phyloP scores from a whole-genome alignment of 1,284 basidiomycete genomes.

The Hortiboletus rubellus region DNA sequence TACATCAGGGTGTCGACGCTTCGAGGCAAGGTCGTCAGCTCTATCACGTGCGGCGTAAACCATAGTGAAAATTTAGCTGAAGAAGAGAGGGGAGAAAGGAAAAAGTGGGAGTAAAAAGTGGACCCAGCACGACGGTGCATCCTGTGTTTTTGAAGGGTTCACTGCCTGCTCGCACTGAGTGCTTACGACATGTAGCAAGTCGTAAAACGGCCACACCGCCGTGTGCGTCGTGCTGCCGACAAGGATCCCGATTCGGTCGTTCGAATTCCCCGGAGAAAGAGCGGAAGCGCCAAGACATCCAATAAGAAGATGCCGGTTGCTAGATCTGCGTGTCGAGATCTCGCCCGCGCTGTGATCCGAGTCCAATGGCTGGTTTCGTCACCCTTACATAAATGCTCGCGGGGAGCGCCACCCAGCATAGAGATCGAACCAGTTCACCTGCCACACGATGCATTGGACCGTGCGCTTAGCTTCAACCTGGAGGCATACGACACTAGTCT shows the following conservation, averaged over 20 bases:
- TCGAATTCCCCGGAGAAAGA: not conserved
- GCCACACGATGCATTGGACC: not conserved
- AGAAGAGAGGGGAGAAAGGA: not conserved
- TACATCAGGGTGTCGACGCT: slow-evolving; percentile 32
- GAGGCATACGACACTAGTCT: not conserved
- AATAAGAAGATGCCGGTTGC: not conserved
- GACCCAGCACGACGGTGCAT: not conserved
- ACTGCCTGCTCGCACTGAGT: not conserved
- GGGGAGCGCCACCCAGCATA: not conserved
- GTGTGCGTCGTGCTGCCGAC: not conserved
- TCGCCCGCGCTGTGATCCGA: not conserved
- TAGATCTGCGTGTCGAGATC: slow-evolving; percentile 9
- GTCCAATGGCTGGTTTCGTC: not conserved
- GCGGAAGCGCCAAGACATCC: slow-evolving; percentile 4
- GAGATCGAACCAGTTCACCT: slow-evolving; percentile 23
- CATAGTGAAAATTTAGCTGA: slow-evolving; percentile 16
- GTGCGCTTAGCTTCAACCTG: no score
- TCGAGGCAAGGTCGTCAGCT: slow-evolving; percentile 14
- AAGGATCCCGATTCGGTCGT: not conserved
- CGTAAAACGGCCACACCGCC: not conserved
- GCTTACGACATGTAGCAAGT: slow-evolving; percentile 10
- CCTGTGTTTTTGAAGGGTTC: slow-evolving; percentile 20
- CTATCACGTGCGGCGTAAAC: slow-evolving; percentile 26
- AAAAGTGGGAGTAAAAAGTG: not conserved
- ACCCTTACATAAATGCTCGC: slow-evolving; percentile 12